These are phyloP conservation scores for Modicella reniformis DNA, from an alignment of 371 early-diverging fungal species.

Conservation along the genomic window DNA sequence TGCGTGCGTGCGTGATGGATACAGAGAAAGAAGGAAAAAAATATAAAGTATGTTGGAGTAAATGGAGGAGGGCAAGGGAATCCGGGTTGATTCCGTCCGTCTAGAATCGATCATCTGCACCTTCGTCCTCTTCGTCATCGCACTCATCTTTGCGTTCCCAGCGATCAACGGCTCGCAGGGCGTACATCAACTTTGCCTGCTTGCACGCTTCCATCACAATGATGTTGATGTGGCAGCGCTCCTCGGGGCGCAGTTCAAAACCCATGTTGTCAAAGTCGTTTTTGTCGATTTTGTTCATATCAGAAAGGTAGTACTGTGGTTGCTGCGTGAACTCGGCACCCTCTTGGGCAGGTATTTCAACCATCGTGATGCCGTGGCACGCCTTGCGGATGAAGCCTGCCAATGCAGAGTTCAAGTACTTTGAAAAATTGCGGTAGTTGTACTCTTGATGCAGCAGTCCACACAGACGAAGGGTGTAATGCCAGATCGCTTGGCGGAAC, in stretches of 20 bases:
- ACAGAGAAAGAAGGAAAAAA: not conserved
- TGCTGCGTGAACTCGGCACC: slow-evolving; percentile 12
- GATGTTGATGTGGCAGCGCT: slow-evolving; percentile 74
- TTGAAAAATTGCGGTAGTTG: slow-evolving; percentile 61
- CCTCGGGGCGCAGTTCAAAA: slow-evolving; percentile 69
- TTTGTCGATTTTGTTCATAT: slow-evolving; percentile 52
- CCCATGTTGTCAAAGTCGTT: slow-evolving; percentile 70
- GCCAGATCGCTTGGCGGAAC: slow-evolving; percentile 73
- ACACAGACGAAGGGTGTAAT: slow-evolving; percentile 66
- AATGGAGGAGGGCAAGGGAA: no score
- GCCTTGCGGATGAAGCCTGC: slow-evolving; percentile 60
- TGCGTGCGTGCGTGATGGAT: not conserved
- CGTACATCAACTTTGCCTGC: slow-evolving; percentile 70
- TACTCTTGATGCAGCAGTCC: slow-evolving; percentile 75
- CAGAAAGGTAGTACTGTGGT: slow-evolving; percentile 24
- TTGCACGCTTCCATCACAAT: slow-evolving; percentile 71
- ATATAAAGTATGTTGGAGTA: no score
- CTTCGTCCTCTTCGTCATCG: slow-evolving; percentile 46
- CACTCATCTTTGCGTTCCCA: slow-evolving; percentile 45
- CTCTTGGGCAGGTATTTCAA: slow-evolving; percentile 15
- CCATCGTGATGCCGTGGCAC: slow-evolving; percentile 43
- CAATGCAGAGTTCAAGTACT: slow-evolving; percentile 61
- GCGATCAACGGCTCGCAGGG: slow-evolving; percentile 54
- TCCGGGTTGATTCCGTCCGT: not conserved
- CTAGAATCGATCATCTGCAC: slow-evolving; percentile 44